Conservation (phyloP, 257 asterid genomes). For the Knoxia roxburghii region DNA sequence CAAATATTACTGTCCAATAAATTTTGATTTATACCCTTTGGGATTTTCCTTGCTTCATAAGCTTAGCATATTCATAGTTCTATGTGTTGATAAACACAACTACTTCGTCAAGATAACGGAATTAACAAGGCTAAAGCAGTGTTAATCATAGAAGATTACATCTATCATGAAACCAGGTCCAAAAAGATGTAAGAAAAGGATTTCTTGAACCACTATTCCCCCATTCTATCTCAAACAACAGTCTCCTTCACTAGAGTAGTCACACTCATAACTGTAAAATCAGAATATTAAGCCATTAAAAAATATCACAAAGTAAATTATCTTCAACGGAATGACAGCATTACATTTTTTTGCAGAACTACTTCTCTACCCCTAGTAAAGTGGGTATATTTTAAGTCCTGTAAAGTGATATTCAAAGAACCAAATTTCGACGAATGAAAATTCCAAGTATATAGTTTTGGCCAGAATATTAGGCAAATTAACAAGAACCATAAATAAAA, state of each 20-base stretch:
- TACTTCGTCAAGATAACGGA: not conserved
- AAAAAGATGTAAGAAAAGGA: not conserved
- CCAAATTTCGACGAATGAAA: not conserved
- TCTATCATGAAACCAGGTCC: not conserved
- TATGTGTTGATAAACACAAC: not conserved
- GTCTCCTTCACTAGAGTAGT: not conserved
- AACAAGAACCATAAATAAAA: not conserved
- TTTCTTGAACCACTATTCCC: not conserved
- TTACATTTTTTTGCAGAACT: not conserved
- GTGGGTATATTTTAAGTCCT: not conserved
- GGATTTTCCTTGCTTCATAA: not conserved
- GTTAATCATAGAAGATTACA: not conserved
- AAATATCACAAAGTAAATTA: not conserved
- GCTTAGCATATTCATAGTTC: conserved; percentile 1
- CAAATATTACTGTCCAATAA: not conserved
- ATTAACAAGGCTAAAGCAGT: not conserved
- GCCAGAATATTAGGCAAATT: not conserved
- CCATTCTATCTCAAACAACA: not conserved
- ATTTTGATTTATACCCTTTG: not conserved
- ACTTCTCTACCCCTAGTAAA: not conserved
- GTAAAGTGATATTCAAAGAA: not conserved
- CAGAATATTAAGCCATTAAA: not conserved
- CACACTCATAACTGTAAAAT: not conserved
- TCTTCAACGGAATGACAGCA: not conserved
- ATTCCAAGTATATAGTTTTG: not conserved